Evolutionary conservation across 2,329 filamentous ascomycete genomes (phyloP).

Genomic region (Pestalotiopsis sp.): DNA sequence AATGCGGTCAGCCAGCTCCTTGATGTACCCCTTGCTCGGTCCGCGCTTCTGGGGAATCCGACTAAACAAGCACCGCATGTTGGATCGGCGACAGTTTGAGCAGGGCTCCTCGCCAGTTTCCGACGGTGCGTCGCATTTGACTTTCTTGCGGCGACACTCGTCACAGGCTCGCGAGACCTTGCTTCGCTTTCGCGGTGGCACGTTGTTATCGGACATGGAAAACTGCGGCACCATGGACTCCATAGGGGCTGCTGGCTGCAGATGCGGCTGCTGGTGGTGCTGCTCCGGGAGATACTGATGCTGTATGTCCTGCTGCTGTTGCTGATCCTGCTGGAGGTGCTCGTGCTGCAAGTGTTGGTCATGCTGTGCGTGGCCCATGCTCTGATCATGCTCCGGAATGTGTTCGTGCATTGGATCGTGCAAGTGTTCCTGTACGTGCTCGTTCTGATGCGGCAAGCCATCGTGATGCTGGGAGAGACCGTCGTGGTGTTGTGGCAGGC

Average conservation of each 20-base stretch:
- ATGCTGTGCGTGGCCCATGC: not conserved
- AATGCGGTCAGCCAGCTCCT: conserved; percentile 83
- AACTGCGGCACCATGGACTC: conserved; percentile 31
- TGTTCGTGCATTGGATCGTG: conserved; percentile 12
- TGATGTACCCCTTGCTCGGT: conserved; percentile 93
- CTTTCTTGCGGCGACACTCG: conserved; percentile 86
- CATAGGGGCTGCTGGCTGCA: conserved; percentile 24
- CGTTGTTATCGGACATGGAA: conserved; percentile 45
- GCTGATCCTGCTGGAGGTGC: conserved; percentile 22
- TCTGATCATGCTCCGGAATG: conserved; percentile 11
- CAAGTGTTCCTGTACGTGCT: conserved; percentile 11
- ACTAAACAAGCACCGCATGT: conserved; percentile 80
- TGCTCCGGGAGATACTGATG: conserved; percentile 17
- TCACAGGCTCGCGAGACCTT: conserved; percentile 90
- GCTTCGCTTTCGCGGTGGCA: conserved; percentile 72
- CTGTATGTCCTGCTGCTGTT: conserved; percentile 19
- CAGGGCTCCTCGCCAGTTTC: conserved; percentile 75
- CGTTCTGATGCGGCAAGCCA: conserved; percentile 1
- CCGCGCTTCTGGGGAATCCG: conserved; percentile 85
- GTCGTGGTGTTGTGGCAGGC: conserved; percentile 12
- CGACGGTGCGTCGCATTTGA: conserved; percentile 80
- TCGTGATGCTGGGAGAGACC: conserved; percentile 12
- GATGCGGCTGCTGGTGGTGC: conserved; percentile 31
- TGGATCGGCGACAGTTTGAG: conserved; percentile 76
- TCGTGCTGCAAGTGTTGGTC: conserved; percentile 14